These are phyloP conservation scores for Gypsophila paniculata DNA, from an alignment of 179 eudicot genomes.

Conservation along the genomic window DNA sequence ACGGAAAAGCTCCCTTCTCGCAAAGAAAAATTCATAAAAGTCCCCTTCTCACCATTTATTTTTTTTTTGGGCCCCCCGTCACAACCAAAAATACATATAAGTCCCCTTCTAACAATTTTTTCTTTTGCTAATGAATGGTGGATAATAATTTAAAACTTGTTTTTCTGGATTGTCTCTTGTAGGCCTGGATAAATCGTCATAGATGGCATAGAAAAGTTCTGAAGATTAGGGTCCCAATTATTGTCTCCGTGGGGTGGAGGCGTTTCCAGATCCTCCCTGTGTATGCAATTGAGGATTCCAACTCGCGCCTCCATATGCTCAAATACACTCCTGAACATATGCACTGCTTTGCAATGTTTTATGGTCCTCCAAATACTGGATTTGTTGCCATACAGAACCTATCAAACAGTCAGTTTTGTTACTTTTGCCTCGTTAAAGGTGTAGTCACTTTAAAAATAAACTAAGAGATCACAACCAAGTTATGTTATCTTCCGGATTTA, in stretches of 20 bases:
- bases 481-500: too few relatives aligned
- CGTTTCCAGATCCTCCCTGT: conserved; percentile 87
- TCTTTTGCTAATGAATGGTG: too few relatives aligned
- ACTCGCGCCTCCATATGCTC: conserved; percentile 85
- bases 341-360: conserved; percentile 98
- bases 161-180: conserved; percentile 20
- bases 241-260: conserved; percentile 93
- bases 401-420: conserved; percentile 66
- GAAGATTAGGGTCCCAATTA: conserved; percentile 88
- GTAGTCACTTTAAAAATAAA: too few relatives aligned
- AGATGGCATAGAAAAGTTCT: conserved; percentile 96
- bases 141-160: too few relatives aligned
- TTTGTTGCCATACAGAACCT: conserved; percentile 82
- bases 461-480: too few relatives aligned
- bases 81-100: too few relatives aligned
- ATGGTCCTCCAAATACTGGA: conserved; percentile 95
- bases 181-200: conserved; percentile 83
- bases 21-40: too few relatives aligned
- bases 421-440: background rate
- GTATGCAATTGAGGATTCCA: conserved; percentile 80
- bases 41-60: too few relatives aligned
- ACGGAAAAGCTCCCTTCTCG: too few relatives aligned
- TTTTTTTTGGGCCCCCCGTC: too few relatives aligned
- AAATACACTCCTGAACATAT: conserved; percentile 97
- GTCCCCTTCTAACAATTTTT: too few relatives aligned